Evolutionary conservation across 106 monocot species (phyloP), one percentile per base, ranked within the genome.

Genomic region (Agapanthus africanus): DNA sequence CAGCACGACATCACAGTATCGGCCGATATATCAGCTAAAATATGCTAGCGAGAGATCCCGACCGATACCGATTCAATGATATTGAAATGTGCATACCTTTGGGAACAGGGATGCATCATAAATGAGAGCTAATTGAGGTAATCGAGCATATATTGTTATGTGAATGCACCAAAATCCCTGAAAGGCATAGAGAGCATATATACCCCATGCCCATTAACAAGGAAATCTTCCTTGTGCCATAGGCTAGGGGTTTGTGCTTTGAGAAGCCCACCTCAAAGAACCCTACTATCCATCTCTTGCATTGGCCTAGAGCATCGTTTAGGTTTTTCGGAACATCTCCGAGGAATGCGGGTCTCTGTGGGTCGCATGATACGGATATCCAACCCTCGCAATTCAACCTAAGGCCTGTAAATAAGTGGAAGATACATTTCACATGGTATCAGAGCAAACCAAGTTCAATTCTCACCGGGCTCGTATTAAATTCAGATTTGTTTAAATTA

Each of bases 271-370:
- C 78, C 79, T 87, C 84, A 14, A 74, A 40, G 11, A 85, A 64
- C n/a, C 94, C 94, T 2, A 90, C 27, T 21, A 2, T 21, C 94
- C 94, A 94, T 49, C 94, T 80, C 80, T 77, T 84, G 75, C 39
- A 23, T 51, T 94, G 90, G n/a, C 57, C 54, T 15, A 93, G 78
- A 4, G 38, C 60, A 22, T 93, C 93, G 18, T 76, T 70, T 1
- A 89, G 71, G 39, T 74, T 93, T 7, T 59, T 80, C 15, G 93
- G 89, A 1, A 44, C 67, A 0, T 82, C 79, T 0, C 93, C 88
- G 0, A 77, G 41, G 65, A 89, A 89, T 5, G 84, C 86, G 6
- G 89, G 82, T 68, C 68, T 79, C 19, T 75, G 41, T 0, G 86
- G 89, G 59, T 81, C 67, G 38, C 72, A 93, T 34, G 84, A 84